These are phyloP conservation scores for Cymodocea nodosa DNA, from an alignment of 116 monocot species.

Conservation along the genomic window DNA sequence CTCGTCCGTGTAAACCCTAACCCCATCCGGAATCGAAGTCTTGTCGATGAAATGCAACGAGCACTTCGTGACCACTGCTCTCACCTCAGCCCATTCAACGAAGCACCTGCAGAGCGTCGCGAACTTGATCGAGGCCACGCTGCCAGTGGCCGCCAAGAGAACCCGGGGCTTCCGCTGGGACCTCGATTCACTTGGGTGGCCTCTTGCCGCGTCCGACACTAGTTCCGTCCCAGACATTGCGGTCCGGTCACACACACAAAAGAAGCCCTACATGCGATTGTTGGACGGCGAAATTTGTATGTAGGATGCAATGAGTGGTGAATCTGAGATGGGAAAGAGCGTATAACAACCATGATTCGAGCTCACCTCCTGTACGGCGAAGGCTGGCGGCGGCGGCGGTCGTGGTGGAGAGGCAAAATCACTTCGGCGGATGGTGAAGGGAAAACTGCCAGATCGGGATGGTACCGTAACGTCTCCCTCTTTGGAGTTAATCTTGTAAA, in stretches of 20 bases:
- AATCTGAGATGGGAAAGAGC: too few relatives aligned
- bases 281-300: too few relatives aligned
- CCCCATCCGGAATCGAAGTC: constrained; percentile 44
- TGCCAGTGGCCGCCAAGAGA: constrained; percentile 65
- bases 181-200: background rate
- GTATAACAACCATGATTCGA: too few relatives aligned
- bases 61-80: constrained; percentile 65
- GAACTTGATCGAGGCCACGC: constrained; percentile 88
- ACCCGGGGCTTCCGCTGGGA: constrained; percentile 27
- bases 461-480: too few relatives aligned
- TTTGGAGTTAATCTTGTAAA: too few relatives aligned
- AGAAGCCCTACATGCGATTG: too few relatives aligned
- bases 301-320: too few relatives aligned
- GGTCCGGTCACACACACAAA: background rate
- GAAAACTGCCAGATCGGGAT: too few relatives aligned
- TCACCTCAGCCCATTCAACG: constrained; percentile 77
- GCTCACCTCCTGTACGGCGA: too few relatives aligned
- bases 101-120: constrained; percentile 63
- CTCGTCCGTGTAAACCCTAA: constrained; percentile 53
- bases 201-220: background rate
- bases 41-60: constrained; percentile 63
- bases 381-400: too few relatives aligned
- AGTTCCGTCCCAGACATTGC: background rate
- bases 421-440: too few relatives aligned
- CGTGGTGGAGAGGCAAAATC: too few relatives aligned